Conservation (phyloP, 2,329 filamentous ascomycete species). For the Fusarium aywerte region DNA sequence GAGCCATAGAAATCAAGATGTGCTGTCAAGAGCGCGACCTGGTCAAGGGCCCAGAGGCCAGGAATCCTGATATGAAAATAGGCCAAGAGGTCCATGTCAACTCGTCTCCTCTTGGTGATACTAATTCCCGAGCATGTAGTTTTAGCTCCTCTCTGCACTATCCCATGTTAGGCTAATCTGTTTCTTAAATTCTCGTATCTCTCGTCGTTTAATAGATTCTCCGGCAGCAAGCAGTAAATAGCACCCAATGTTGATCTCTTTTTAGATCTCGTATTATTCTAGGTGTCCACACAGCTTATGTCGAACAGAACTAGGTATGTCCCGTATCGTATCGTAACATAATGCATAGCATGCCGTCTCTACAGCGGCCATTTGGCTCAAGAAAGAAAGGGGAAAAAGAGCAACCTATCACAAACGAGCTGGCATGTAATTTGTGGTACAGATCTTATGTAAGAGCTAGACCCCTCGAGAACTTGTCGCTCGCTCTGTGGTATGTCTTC, state of each 20-base stretch:
- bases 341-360: neutral
- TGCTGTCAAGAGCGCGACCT: neutral
- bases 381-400: neutral
- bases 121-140: neutral
- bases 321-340: conserved; percentile 10
- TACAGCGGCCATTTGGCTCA: conserved; percentile 11
- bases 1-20: conserved; percentile 1
- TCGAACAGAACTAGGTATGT: conserved; percentile 10
- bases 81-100: neutral
- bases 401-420: conserved; percentile 6
- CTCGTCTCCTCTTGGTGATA: neutral
- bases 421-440: conserved; percentile 27
- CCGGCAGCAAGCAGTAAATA: conserved; percentile 10
- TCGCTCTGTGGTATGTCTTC: conserved; percentile 6
- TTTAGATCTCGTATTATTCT: conserved; percentile 39
- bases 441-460: conserved; percentile 42
- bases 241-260: conserved; percentile 11
- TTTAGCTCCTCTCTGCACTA: neutral
- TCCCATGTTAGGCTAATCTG: neutral
- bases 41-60: neutral
- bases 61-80: neutral
- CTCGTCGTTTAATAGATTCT: conserved; percentile 11
- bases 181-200: conserved; percentile 12
- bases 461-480: conserved; percentile 9
- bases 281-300: conserved; percentile 28